Conservation (phyloP, 1,284 basidiomycete species). For the Xanthoconium separans region DNA sequence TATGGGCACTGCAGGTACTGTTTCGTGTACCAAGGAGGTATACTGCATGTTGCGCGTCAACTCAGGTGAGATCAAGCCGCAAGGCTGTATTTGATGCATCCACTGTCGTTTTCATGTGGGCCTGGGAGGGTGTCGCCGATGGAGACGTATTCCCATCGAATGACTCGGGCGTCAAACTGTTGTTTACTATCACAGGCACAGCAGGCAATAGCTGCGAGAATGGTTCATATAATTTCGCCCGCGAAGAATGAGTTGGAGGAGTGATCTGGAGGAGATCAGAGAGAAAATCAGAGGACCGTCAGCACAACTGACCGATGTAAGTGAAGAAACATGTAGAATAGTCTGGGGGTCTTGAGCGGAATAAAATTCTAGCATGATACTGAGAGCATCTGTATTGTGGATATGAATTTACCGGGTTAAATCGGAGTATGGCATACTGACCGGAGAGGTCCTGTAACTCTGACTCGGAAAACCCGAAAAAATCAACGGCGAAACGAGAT, state of each 20-base stretch:
- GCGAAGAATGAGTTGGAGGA: slow-evolving; percentile 26
- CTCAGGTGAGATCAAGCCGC: slow-evolving; percentile 32
- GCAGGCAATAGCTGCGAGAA: slow-evolving; percentile 32
- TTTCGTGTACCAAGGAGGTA: background rate
- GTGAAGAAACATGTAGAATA: slow-evolving; percentile 47
- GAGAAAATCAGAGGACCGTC: background rate
- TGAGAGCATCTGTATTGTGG: slow-evolving; percentile 50
- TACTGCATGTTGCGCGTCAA: background rate
- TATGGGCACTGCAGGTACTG: background rate
- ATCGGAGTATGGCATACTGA: slow-evolving; percentile 29
- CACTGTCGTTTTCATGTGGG: slow-evolving; percentile 12
- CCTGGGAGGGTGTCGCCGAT: slow-evolving; percentile 31
- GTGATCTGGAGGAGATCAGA: slow-evolving; percentile 21
- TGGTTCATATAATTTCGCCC: slow-evolving; percentile 30
- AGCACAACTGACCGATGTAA: slow-evolving; percentile 47
- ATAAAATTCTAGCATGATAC: slow-evolving; percentile 73
- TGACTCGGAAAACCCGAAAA: slow-evolving; percentile 58
- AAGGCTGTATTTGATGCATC: slow-evolving; percentile 18
- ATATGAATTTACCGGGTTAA: slow-evolving; percentile 12
- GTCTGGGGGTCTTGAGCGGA: slow-evolving; percentile 53
- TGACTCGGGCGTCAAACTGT: slow-evolving; percentile 56
- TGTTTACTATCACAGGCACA: slow-evolving; percentile 28
- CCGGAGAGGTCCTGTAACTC: slow-evolving; percentile 62
- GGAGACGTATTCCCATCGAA: slow-evolving; percentile 57
- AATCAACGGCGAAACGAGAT: slow-evolving; percentile 62